Conservation (phyloP, 2,329 filamentous ascomycete genomes). For the Penicillium nordicum region DNA sequence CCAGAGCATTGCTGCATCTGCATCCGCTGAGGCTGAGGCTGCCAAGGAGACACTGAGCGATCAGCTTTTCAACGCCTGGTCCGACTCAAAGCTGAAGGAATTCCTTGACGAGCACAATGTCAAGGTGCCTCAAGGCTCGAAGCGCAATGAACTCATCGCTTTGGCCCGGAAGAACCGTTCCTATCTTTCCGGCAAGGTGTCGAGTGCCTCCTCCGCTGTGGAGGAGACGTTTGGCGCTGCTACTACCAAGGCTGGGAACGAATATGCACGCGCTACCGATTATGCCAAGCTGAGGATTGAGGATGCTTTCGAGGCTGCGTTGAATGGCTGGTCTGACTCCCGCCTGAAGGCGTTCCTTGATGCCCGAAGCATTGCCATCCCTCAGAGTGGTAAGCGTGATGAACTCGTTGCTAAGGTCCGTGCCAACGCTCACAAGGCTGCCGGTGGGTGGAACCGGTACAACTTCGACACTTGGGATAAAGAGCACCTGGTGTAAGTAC, state of each 20-base stretch:
- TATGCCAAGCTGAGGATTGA: slow-evolving; percentile 60
- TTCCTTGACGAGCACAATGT: slow-evolving; percentile 91
- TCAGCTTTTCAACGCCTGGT: slow-evolving; percentile 83
- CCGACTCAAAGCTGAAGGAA: slow-evolving; percentile 83
- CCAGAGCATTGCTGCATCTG: slow-evolving; percentile 59
- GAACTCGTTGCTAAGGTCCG: slow-evolving; percentile 73
- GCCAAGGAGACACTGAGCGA: slow-evolving; percentile 76
- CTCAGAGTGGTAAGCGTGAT: slow-evolving; percentile 67
- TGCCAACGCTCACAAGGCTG: slow-evolving; percentile 67
- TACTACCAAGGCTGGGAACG: slow-evolving; percentile 70
- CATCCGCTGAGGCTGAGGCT: slow-evolving; percentile 62
- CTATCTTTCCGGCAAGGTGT: slow-evolving; percentile 51
- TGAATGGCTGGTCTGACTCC: slow-evolving; percentile 67
- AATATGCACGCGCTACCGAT: slow-evolving; percentile 73
- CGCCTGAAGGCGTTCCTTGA: slow-evolving; percentile 76
- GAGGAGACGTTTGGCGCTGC: slow-evolving; percentile 62
- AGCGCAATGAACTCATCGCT: slow-evolving; percentile 82
- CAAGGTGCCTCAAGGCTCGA: slow-evolving; percentile 85
- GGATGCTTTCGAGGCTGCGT: slow-evolving; percentile 63
- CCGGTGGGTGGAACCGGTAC: slow-evolving; percentile 67
- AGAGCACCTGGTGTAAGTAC: slow-evolving; percentile 62
- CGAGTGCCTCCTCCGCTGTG: slow-evolving; percentile 49
- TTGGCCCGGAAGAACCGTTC: slow-evolving; percentile 84
- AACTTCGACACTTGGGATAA: slow-evolving; percentile 74
- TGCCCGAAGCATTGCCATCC: slow-evolving; percentile 70